A percentile compares a stretch with the other conserved stretches of the same genome.
Conservation (phyloP, 441 rosid genomes). For the Erodium moschatum region DNA sequence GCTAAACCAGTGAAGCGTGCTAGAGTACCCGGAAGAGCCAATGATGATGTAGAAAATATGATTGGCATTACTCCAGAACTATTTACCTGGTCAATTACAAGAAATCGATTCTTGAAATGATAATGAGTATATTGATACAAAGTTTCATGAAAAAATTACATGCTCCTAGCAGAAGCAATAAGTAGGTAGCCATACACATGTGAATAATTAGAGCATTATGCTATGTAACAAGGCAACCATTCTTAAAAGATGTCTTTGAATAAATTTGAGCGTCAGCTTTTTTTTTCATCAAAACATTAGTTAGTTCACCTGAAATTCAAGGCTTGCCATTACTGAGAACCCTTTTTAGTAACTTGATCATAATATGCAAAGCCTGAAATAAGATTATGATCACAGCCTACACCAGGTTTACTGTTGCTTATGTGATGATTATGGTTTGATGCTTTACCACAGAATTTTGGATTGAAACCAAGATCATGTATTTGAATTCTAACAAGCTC, state of each 20-base stretch:
- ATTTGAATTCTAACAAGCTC: neutral
- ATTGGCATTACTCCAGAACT: slow-evolving; percentile 98
- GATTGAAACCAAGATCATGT: slow-evolving; percentile 2
- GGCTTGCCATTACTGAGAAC: neutral
- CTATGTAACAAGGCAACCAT: neutral
- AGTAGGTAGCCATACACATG: neutral
- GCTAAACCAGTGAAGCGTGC: slow-evolving; percentile 86
- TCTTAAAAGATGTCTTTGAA: neutral
- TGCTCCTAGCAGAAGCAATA: slow-evolving; percentile 5
- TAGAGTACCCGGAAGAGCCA: slow-evolving; percentile 89
- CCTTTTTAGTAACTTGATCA: neutral
- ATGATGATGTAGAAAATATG: slow-evolving; percentile 87
- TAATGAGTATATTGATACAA: neutral
- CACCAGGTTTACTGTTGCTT: neutral
- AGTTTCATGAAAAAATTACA: neutral
- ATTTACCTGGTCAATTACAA: slow-evolving; percentile 45
- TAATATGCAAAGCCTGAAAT: neutral
- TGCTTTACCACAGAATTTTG: neutral
- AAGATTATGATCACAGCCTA: neutral
- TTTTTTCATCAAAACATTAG: neutral
- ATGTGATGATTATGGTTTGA: neutral
- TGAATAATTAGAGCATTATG: neutral
- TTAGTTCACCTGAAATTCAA: neutral
- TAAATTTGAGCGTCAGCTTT: neutral
- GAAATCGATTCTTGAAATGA: slow-evolving; percentile 9